Evolutionary conservation across 352 stramenopile species (phyloP).

Genomic region (Globisporangium cylindrosporum): DNA sequence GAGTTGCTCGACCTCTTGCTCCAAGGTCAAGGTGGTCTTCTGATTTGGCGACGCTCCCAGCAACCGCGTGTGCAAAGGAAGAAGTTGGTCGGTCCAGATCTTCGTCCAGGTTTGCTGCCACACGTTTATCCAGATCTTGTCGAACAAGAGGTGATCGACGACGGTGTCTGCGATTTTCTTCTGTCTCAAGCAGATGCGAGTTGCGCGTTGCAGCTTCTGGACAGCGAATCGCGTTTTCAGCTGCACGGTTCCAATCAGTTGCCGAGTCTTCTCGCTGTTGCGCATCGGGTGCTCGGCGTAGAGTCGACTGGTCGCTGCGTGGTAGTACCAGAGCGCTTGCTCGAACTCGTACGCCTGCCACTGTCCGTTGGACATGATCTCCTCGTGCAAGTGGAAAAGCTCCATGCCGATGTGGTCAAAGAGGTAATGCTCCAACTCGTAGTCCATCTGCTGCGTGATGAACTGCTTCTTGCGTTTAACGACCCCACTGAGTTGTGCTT

Average conservation of each 20-base stretch:
- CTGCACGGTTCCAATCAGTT: constrained; percentile 43
- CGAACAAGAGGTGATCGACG: constrained; percentile 17
- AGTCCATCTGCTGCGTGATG: constrained; percentile 59
- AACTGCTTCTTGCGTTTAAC: constrained; percentile 58
- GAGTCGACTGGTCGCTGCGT: constrained; percentile 31
- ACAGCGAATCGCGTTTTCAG: constrained; percentile 38
- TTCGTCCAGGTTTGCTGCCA: constrained; percentile 20
- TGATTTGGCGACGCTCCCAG: neutral
- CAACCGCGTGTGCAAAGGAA: neutral
- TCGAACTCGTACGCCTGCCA: constrained; percentile 69
- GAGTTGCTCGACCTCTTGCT: constrained; percentile 17
- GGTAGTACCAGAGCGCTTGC: constrained; percentile 61
- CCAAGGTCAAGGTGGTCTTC: constrained; percentile 3
- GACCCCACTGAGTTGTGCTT: constrained; percentile 24
- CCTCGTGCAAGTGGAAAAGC: constrained; percentile 40
- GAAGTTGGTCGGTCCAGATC: constrained; percentile 5
- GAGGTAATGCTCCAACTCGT: constrained; percentile 50
- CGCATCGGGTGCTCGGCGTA: constrained; percentile 61
- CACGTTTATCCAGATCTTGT: constrained; percentile 15
- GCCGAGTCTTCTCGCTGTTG: constrained; percentile 33
- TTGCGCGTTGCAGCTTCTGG: constrained; percentile 32
- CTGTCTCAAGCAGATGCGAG: constrained; percentile 16
- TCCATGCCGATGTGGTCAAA: constrained; percentile 36
- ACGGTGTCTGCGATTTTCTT: constrained; percentile 16
- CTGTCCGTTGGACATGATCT: constrained; percentile 45